A percentile compares a stretch with the other conserved stretches of the same genome.
Conservation (phyloP, 805 yeast genomes). For the Wickerhamiella slavikovae region DNA sequence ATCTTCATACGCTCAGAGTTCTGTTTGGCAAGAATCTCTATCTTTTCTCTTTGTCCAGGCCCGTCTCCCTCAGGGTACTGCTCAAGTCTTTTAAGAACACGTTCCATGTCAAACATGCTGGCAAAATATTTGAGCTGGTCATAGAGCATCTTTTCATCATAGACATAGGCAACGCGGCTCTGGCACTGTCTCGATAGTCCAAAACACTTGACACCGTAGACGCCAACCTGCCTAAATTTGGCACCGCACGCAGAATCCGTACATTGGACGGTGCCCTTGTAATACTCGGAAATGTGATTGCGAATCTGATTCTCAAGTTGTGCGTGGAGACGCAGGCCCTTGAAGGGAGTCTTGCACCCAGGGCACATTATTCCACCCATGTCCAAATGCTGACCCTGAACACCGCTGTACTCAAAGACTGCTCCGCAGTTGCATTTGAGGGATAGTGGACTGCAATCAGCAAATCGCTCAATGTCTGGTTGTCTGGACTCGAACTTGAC, state of each 20-base stretch:
- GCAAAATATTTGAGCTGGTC: conserved; percentile 67
- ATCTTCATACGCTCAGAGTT: conserved; percentile 40
- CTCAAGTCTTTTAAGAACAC: no score
- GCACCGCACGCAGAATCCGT: conserved; percentile 70
- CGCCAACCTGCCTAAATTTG: conserved; percentile 67
- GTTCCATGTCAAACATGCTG: conserved; percentile 62
- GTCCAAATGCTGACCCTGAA: conserved; percentile 31
- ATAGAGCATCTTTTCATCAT: conserved; percentile 61
- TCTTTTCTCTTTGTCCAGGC: conserved; percentile 7
- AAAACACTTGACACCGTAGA: conserved; percentile 73
- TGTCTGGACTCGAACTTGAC: conserved; percentile 52
- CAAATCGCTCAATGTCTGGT: conserved; percentile 65
- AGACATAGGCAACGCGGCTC: conserved; percentile 63
- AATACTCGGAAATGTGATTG: conserved; percentile 48
- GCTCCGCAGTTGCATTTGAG: conserved; percentile 44
- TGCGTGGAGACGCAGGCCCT: conserved; percentile 34
- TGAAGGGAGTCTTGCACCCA: conserved; percentile 32
- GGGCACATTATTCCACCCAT: conserved; percentile 54
- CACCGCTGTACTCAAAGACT: conserved; percentile 52
- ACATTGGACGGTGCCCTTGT: conserved; percentile 72
- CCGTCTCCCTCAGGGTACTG: no score
- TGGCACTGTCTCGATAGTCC: conserved; percentile 41
- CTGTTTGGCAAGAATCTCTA: conserved; percentile 39
- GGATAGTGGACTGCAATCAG: conserved; percentile 32
- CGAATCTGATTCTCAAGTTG: conserved; percentile 65